A percentile compares a stretch with the other conserved stretches of the same genome.
These are phyloP conservation scores for Arthrobotrys entomopaga DNA, from an alignment of 2,329 filamentous ascomycete species.

Conservation along the genomic window DNA sequence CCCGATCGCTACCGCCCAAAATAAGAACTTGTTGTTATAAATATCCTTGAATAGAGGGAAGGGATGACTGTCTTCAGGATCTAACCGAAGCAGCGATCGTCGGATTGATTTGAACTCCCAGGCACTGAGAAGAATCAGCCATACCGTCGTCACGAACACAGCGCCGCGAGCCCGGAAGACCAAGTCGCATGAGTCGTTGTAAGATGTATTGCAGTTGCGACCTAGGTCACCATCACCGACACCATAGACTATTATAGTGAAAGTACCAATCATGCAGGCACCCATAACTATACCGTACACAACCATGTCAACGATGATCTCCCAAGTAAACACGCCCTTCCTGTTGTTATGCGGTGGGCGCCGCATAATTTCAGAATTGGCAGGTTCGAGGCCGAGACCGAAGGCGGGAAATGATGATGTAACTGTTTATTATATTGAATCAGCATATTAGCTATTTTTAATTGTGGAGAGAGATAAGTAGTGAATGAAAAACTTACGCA, in stretches of 20 bases:
- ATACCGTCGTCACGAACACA: conserved; percentile 78
- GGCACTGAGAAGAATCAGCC: conserved; percentile 79
- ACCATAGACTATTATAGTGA: conserved; percentile 73
- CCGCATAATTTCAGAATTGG: conserved; percentile 79
- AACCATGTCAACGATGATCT: conserved; percentile 81
- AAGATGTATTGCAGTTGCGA: conserved; percentile 70
- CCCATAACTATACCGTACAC: conserved; percentile 70
- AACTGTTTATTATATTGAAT: conserved; percentile 62
- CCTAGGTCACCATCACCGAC: conserved; percentile 64
- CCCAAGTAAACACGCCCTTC: conserved; percentile 78
- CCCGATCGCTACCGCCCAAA: conserved; percentile 72
- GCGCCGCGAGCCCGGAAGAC: conserved; percentile 78
- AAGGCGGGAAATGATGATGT: conserved; percentile 85
- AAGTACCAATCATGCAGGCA: conserved; percentile 76
- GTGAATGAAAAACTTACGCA: conserved; percentile 64
- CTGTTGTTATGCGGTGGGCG: conserved; percentile 79
- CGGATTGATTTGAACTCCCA: conserved; percentile 75
- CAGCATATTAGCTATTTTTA: conserved; percentile 5
- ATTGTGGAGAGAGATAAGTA: not conserved
- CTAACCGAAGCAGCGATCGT: conserved; percentile 79
- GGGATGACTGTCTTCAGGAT: conserved; percentile 70
- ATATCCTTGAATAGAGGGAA: conserved; percentile 75
- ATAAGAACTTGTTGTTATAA: conserved; percentile 75
- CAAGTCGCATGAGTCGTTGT: conserved; percentile 68
- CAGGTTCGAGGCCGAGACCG: conserved; percentile 82